A percentile compares a stretch with the other conserved stretches of the same genome.
These are phyloP conservation scores for Mercurialis annua DNA, from an alignment of 345 rosid genomes.

Conservation along the genomic window DNA sequence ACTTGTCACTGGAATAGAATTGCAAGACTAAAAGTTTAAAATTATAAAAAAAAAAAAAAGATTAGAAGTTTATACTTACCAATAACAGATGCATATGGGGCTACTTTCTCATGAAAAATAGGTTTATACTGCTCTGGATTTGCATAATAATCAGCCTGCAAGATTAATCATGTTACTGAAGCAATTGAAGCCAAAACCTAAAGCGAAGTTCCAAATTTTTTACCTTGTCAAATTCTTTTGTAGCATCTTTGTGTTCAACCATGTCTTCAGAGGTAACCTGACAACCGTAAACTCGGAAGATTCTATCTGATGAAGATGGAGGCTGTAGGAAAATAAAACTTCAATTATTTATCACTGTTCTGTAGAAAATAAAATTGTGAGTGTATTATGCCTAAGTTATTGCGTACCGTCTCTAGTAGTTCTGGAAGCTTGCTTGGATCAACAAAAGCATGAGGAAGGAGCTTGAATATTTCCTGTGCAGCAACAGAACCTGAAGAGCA, in stretches of 20 bases:
- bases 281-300: conserved; percentile 77
- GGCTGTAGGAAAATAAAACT: conserved; percentile 23
- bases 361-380: not conserved
- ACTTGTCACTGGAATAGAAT: not conserved
- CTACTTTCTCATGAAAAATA: conserved; percentile 66
- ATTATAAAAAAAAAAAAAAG: not conserved
- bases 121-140: conserved; percentile 86
- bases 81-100: conserved; percentile 75
- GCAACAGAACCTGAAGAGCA: conserved; percentile 26
- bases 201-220: too few relatives aligned
- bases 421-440: conserved; percentile 68
- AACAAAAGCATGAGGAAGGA: conserved; percentile 84
- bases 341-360: not conserved
- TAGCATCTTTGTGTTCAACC: conserved; percentile 68
- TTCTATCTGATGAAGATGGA: conserved; percentile 49
- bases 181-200: too few relatives aligned
- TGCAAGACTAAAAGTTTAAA: too few relatives aligned
- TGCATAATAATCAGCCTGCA: conserved; percentile 83
- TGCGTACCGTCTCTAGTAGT: conserved; percentile 33
- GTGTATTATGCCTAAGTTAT: not conserved
- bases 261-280: conserved; percentile 68
- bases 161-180: not conserved
- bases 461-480: conserved; percentile 89
- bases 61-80: conserved; percentile 41
- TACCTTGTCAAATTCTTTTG: conserved; percentile 71